Conservation (phyloP, 1,284 basidiomycete genomes). For the Cutaneotrichosporon cavernicola region DNA sequence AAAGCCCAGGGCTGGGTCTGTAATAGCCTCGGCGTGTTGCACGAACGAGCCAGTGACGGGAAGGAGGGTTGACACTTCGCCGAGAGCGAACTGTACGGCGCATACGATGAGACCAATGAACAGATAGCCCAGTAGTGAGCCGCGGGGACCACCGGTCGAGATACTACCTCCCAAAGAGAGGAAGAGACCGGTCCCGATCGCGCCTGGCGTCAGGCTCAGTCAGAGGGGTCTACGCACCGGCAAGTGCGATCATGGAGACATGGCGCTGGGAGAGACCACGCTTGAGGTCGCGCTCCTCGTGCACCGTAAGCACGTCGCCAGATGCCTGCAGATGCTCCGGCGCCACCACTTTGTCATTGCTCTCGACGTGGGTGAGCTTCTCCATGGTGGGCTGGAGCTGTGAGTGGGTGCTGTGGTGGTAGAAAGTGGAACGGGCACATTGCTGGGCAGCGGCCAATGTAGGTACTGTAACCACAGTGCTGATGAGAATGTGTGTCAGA, state of each 20-base stretch:
- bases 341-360: too few species aligned
- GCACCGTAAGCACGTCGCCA: slow-evolving; percentile 1
- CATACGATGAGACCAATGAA: slow-evolving; percentile 33
- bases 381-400: too few species aligned
- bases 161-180: slow-evolving; percentile 66
- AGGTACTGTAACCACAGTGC: too few species aligned
- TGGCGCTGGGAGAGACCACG: slow-evolving; percentile 34
- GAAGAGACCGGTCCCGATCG: slow-evolving; percentile 66
- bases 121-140: slow-evolving; percentile 30
- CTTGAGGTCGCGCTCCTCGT: slow-evolving; percentile 28
- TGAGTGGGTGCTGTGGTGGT: too few species aligned
- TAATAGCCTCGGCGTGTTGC: slow-evolving; percentile 31
- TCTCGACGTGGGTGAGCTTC: too few species aligned
- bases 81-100: slow-evolving; percentile 32
- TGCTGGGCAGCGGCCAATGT: too few species aligned
- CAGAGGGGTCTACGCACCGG: slow-evolving; percentile 20
- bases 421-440: too few species aligned
- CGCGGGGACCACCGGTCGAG: slow-evolving; percentile 52
- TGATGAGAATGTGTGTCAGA: too few species aligned
- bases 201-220: slow-evolving; percentile 17
- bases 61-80: slow-evolving; percentile 31
- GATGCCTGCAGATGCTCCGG: neutral
- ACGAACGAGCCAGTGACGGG: slow-evolving; percentile 36
- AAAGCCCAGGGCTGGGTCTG: slow-evolving; percentile 38
- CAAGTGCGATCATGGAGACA: slow-evolving; percentile 39